Percentiles rank a stretch among this genome's conserved stretches.
These are phyloP conservation scores for Acanthamoeba polyphaga DNA, from an alignment of 208 protist genomes.

Conservation along the genomic window DNA sequence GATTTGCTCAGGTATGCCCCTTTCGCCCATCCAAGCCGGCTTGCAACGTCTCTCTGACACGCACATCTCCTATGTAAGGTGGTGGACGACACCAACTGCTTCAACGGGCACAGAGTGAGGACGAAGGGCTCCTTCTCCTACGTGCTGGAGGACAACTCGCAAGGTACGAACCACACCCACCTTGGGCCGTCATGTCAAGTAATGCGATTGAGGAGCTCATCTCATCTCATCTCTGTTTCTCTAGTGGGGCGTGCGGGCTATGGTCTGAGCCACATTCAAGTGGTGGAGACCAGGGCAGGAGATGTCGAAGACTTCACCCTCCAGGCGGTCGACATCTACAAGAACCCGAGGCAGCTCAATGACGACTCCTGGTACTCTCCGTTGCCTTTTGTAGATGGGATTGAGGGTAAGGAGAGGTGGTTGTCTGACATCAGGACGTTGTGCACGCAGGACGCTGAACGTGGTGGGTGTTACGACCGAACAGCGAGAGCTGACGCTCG, in stretches of 20 bases:
- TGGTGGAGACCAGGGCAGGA: conserved; percentile 27
- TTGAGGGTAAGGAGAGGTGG: neutral
- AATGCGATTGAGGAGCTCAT: neutral
- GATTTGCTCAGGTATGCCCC: neutral
- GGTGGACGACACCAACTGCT: conserved; percentile 40
- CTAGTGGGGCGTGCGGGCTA: neutral
- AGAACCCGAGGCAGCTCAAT: conserved; percentile 22
- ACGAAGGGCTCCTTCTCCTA: conserved; percentile 24
- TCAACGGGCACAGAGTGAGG: conserved; percentile 12
- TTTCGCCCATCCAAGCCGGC: neutral
- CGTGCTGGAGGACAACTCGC: conserved; percentile 6
- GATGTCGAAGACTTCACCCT: conserved; percentile 19
- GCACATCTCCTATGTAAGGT: neutral
- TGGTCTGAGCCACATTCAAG: neutral
- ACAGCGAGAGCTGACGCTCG: neutral
- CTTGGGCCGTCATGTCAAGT: neutral
- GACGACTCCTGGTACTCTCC: neutral
- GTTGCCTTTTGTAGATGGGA: neutral
- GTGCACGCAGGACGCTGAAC: neutral
- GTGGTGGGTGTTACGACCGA: neutral
- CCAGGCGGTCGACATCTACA: conserved; percentile 69
- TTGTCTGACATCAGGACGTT: neutral
- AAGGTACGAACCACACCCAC: neutral
- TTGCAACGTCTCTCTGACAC: neutral
- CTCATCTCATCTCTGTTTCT: neutral